Base-by-base conservation (phyloP, 345 rosid genomes). In the Gossypium anomalum region DNA sequence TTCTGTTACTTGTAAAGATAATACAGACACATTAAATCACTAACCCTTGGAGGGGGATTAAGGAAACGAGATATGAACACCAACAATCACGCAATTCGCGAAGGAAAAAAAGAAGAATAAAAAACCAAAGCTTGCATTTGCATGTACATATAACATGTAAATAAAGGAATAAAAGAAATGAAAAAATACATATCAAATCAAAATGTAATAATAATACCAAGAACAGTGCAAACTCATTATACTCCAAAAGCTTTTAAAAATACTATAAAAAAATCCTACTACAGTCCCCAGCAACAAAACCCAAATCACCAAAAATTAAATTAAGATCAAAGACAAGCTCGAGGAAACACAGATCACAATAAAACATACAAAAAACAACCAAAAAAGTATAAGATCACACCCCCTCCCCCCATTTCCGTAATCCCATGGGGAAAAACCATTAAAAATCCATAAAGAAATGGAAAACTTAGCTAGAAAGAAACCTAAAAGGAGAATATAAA, bases 191-290 rank as follows among this genome's bases (percentile, higher is more conserved):
- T 56, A 59, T 67, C 47, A 61, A 12, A 27, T 71, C 62, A 64
- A 76, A 76, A 78, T 77, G 62, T 27, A 72, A 55, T 38, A 69
- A 55, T 38, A 41, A 69, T 11, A 64, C 43, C 48, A 80, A 38
- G 69, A 66, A 53, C 71, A 75, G 65, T 41, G 9, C 25, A 61
- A 53, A 67, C 76, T 71, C 73, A 56, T 72, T 41, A 47, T 56
- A 81, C 57, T 53, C 69, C 6, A 64, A 64, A 27, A 48, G 29
- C 3, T 51, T 4, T 25, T 19, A 2, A n/a, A 51, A 38, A 63
- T 29, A 22, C 19, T 52, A 15, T 64, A 67, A 52, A 29, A 48
- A 20, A 4, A 65, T 34, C 52, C 49, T 38, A 19, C 34, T 34
- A 58, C 65, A 72, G 52, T 68, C 38, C 41, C 27, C 57, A 16